phyloP scores from a whole-genome alignment of 768 basidiomycete genomes.

The Agaricus subrufescens region DNA sequence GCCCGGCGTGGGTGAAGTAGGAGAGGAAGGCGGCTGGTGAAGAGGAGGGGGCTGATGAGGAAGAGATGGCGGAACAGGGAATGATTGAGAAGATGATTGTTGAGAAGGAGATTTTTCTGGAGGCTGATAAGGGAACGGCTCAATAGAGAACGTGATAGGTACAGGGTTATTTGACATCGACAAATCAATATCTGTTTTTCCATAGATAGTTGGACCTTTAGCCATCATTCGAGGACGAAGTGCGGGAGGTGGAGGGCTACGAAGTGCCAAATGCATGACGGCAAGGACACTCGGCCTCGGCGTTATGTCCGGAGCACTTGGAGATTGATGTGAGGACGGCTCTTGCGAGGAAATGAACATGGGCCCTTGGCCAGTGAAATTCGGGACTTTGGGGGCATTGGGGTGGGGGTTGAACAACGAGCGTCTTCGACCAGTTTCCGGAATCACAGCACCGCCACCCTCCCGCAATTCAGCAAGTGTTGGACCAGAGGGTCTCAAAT shows the following conservation, averaged over 20 bases:
- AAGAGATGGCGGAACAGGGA: slow-evolving; percentile 10
- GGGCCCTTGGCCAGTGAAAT: slow-evolving; percentile 39
- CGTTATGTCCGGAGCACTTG: background rate
- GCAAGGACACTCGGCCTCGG: slow-evolving; percentile 1
- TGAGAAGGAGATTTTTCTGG: background rate
- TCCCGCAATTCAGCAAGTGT: slow-evolving; percentile 27
- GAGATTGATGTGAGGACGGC: slow-evolving; percentile 16
- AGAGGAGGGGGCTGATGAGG: background rate
- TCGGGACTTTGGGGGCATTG: slow-evolving; percentile 38
- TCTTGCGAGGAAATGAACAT: slow-evolving; percentile 42
- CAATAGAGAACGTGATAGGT: slow-evolving; percentile 53
- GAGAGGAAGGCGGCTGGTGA: background rate
- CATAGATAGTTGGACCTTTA: slow-evolving; percentile 57
- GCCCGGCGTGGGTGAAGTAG: background rate
- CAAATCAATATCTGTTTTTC: slow-evolving; percentile 48
- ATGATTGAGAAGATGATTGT: background rate
- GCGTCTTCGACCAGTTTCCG: slow-evolving; percentile 26
- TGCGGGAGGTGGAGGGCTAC: background rate
- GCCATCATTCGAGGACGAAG: background rate
- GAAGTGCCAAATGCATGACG: slow-evolving; percentile 1
- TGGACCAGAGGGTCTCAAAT: slow-evolving; percentile 16
- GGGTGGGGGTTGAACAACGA: slow-evolving; percentile 43
- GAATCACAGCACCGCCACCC: slow-evolving; percentile 20
- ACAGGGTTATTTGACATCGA: slow-evolving; percentile 48
- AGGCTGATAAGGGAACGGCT: slow-evolving; percentile 31